Conservation (phyloP, 2,329 filamentous ascomycete species). For the Dothistroma septosporum region DNA sequence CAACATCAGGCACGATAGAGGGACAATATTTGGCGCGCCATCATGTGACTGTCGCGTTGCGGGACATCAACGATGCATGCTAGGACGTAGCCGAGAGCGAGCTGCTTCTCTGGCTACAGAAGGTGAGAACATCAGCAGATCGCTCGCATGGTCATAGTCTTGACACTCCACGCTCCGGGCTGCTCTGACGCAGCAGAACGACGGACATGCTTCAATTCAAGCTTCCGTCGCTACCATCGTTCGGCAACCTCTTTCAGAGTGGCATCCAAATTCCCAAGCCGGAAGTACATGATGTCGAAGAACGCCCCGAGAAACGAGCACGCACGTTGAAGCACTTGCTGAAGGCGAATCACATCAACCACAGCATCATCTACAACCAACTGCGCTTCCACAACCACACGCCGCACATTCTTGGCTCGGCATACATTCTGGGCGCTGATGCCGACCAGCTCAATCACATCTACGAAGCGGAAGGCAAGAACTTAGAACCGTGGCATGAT, state of each 20-base stretch:
- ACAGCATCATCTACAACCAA: constrained; percentile 75
- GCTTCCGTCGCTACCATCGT: constrained; percentile 29
- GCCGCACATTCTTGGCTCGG: constrained; percentile 75
- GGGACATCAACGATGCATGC: neutral
- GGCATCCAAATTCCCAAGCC: constrained; percentile 59
- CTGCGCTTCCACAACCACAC: constrained; percentile 77
- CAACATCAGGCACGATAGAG: too few relatives aligned
- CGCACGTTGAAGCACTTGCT: constrained; percentile 85
- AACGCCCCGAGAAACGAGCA: constrained; percentile 69
- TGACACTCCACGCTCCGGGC: neutral
- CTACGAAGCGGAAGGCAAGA: constrained; percentile 70
- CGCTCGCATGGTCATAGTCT: neutral
- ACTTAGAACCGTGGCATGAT: constrained; percentile 74
- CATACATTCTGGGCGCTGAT: constrained; percentile 77
- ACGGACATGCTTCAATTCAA: constrained; percentile 29
- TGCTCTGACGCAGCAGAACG: neutral
- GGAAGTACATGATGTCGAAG: constrained; percentile 74
- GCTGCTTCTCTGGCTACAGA: neutral
- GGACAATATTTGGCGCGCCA: too few relatives aligned
- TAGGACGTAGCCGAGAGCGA: neutral
- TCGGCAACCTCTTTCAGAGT: constrained; percentile 21
- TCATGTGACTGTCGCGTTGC: too few relatives aligned
- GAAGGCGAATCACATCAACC: constrained; percentile 85
- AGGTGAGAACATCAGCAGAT: neutral
- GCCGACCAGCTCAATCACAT: constrained; percentile 69